Base-by-base conservation (phyloP, 768 basidiomycete species). In the Epithele typhae region DNA sequence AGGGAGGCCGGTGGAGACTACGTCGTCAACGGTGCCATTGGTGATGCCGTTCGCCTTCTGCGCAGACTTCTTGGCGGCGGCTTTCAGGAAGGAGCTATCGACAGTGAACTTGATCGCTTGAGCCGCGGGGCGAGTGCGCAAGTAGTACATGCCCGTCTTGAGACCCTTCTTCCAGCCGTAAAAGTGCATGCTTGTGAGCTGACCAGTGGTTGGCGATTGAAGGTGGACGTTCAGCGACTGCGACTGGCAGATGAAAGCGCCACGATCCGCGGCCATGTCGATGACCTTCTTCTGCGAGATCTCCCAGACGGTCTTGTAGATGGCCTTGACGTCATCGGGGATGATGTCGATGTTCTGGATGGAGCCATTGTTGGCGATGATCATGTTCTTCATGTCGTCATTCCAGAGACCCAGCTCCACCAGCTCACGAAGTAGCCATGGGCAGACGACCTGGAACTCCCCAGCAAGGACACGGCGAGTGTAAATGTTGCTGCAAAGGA, bases 281-380 rank as follows among this genome's bases (percentile, higher is more conserved):
- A 99, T 84, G 54, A 99, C 83, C 64, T 91, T 93, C 88, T 97
- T 98, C 74, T 98, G 95, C 37, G 81, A 85, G 67, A 99, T 94
- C 73, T 99, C 95, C 95, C 95, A 99, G 40, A 97, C 95, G n/a
- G 95, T 99, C 75, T 97, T 97, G 82, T 99, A 99, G 71, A 99
- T 93, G 0, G 90, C 88, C 70, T 96, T 97, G 69, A 94, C 76
- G 55, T 96, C 81, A 48, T 82, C 84, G 2, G 95, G 94, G 55
- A 98, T 92, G 38, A 62, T 78, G 22, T 90, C 84, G 55, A 97
- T 92, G 63, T 82, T 89, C 64, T 95, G 92, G 22, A 89, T 67
- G 5, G 86, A 88, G 22, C 87, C 95, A 59, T 92, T 87, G 69
- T 95, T 87, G 12, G 96, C 96, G 57, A 99, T 98, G 68, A 99